Evolutionary conservation across 1,139 yeast genomes (phyloP).

Genomic region (Scheffersomyces stambukii): DNA sequence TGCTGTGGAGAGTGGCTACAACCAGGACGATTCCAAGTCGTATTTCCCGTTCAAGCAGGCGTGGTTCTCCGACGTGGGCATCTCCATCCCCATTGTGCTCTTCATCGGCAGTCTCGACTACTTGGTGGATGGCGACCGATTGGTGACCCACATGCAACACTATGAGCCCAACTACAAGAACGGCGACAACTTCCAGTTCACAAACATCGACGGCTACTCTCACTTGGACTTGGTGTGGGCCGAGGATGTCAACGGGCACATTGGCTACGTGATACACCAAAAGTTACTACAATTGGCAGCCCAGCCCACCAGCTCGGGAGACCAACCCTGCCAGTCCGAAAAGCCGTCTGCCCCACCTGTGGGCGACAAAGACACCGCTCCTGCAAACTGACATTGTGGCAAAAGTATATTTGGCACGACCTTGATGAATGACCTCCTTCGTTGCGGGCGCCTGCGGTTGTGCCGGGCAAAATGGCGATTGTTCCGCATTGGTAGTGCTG

Average conservation of each 20-base stretch:
- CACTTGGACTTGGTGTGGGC: slow-evolving; percentile 60
- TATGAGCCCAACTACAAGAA: slow-evolving; percentile 44
- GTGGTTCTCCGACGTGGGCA: slow-evolving; percentile 53
- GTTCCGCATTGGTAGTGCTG: too few relatives aligned
- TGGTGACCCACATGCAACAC: slow-evolving; percentile 47
- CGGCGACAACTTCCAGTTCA: slow-evolving; percentile 34
- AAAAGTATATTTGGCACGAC: too few relatives aligned
- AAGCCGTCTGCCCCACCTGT: too few relatives aligned
- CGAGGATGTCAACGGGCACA: slow-evolving; percentile 37
- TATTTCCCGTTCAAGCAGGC: slow-evolving; percentile 44
- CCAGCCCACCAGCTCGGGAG: too few relatives aligned
- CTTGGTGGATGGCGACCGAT: slow-evolving; percentile 61
- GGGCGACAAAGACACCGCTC: too few relatives aligned
- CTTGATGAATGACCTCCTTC: too few relatives aligned
- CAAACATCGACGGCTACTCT: slow-evolving; percentile 43
- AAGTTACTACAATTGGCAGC: too few relatives aligned
- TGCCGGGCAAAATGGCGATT: too few relatives aligned
- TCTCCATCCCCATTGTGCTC: slow-evolving; percentile 49
- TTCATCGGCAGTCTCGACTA: slow-evolving; percentile 62
- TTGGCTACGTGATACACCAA: slow-evolving; percentile 25
- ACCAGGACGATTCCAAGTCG: slow-evolving; percentile 39
- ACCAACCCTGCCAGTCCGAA: too few relatives aligned
- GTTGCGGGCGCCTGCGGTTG: too few relatives aligned
- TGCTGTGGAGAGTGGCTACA: slow-evolving; percentile 13
- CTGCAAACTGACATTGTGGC: too few relatives aligned